Base-by-base conservation (phyloP, 1,139 yeast species). In the Yamadazyma jaroonii region DNA sequence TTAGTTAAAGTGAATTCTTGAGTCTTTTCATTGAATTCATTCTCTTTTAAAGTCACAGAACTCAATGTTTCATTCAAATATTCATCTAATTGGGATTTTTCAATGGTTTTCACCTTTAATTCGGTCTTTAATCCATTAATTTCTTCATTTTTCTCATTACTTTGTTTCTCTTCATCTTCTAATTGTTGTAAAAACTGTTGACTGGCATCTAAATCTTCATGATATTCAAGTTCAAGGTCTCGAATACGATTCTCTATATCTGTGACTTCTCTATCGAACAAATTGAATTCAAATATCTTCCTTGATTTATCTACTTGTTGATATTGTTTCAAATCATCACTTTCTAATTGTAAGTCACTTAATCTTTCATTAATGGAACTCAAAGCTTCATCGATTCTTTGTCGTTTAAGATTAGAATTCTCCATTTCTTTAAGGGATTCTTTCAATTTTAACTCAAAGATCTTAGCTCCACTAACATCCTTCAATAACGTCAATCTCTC, bases 391-490 rank as follows among this genome's bases (percentile, higher is more conserved):
- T 81, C 87, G 38, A 88, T 87, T 53, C 89, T 79, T 39, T 74
- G 80, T 44, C 83, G 74, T 50, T 88, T 87, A 45, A 71, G 72
- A 44, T 76, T 78, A 0, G 96, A 81, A 41, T 78, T 81, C 9
- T 67, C 68, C 89, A 92, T 86, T 49, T 88, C 92, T 51, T 82
- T 84, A 47, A 75, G 64, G 1, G 96, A 86, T 42, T 89, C 96
- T 42, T 77, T 76, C 40, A 90, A 67, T 53, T 88, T 86, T 34
- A 75, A 68, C 55, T 92, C 98, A 61, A 92, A 92, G 1, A 90
- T 86, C 42, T 82, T 84, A 1, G 97, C 96, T 11, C 99, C 99
- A 36, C 97, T 94, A 24, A 90, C 96, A 54, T 89, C 96, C 50
- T 92, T 89, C 46, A 92, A 67, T 30, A 90, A 65, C 24, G 79